phyloP scores from a whole-genome alignment of 495 filamentous ascomycete species.

The Penicillium atrosanguineum region DNA sequence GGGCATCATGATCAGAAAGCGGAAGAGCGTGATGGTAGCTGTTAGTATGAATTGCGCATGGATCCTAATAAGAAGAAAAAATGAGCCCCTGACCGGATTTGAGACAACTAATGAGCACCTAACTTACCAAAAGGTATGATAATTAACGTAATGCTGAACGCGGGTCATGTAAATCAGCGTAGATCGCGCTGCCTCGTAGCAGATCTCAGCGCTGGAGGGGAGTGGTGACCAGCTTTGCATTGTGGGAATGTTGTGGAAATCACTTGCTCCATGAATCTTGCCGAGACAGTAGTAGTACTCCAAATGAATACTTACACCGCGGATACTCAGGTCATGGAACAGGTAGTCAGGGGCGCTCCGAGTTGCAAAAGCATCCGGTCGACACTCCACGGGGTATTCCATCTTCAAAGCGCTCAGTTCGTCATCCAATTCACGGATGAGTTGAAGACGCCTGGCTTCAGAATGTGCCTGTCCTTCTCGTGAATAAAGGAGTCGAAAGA shows the following conservation, averaged over 20 bases:
- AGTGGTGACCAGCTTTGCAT: slow-evolving; percentile 9
- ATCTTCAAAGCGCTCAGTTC: slow-evolving; percentile 24
- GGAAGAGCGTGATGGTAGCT: slow-evolving; percentile 21
- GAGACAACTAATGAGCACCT: background rate
- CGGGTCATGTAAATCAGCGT: slow-evolving; percentile 25
- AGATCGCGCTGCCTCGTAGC: slow-evolving; percentile 22
- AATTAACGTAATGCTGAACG: slow-evolving; percentile 20
- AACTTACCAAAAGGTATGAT: slow-evolving; percentile 26
- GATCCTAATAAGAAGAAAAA: slow-evolving; percentile 11
- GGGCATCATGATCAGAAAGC: slow-evolving; percentile 18
- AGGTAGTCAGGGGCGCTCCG: slow-evolving; percentile 19
- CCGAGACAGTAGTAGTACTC: slow-evolving; percentile 31
- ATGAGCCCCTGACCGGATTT: background rate
- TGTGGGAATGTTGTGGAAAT: slow-evolving; percentile 1
- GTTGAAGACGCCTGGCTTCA: slow-evolving; percentile 21
- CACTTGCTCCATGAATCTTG: slow-evolving; percentile 27
- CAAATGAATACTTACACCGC: slow-evolving; percentile 27
- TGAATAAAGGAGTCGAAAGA: slow-evolving; percentile 27
- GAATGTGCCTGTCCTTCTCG: slow-evolving; percentile 8
- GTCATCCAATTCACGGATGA: slow-evolving; percentile 27
- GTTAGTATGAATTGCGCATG: slow-evolving; percentile 26
- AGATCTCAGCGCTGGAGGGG: slow-evolving; percentile 25
- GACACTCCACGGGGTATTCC: slow-evolving; percentile 17
- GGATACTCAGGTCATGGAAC: slow-evolving; percentile 30
- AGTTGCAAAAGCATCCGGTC: slow-evolving; percentile 23